Conservation (phyloP, 2,329 filamentous ascomycete species). For the Fusarium bulbicola region DNA sequence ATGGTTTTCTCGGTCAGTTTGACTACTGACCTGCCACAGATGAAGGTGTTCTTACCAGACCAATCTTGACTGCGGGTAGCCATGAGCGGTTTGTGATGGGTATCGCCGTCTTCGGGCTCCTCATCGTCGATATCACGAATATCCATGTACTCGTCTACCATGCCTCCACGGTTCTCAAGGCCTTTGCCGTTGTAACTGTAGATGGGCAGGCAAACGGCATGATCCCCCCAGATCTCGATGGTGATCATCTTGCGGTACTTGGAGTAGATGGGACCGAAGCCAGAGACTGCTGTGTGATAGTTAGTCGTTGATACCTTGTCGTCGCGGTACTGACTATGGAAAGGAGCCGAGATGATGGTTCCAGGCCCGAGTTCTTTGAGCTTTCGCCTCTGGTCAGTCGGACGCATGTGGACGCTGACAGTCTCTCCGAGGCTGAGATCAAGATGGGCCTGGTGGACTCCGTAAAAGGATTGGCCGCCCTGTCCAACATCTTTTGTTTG, state of each 20-base stretch:
- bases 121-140: conserved; percentile 20
- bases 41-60: conserved; percentile 2
- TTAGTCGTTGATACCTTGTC: not conserved
- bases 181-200: conserved; percentile 34
- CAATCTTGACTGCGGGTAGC: conserved; percentile 11
- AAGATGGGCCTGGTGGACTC: conserved; percentile 8
- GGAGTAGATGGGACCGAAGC: conserved; percentile 30
- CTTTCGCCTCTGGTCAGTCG: not conserved
- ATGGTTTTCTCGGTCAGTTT: conserved; percentile 32
- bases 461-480: not conserved
- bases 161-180: conserved; percentile 4
- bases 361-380: conserved; percentile 7
- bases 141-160: conserved; percentile 31
- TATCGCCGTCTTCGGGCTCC: not conserved
- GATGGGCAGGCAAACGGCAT: conserved; percentile 29
- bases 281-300: conserved; percentile 12
- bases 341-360: conserved; percentile 32
- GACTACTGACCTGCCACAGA: conserved; percentile 18
- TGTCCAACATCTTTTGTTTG: conserved; percentile 1
- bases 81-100: not conserved
- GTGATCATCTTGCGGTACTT: conserved; percentile 40
- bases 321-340: conserved; percentile 18
- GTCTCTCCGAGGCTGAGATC: conserved; percentile 9
- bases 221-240: conserved; percentile 29
- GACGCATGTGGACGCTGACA: conserved; percentile 13